phyloP scores from a whole-genome alignment of 1,284 basidiomycete species.

The Vanrija humicola region DNA sequence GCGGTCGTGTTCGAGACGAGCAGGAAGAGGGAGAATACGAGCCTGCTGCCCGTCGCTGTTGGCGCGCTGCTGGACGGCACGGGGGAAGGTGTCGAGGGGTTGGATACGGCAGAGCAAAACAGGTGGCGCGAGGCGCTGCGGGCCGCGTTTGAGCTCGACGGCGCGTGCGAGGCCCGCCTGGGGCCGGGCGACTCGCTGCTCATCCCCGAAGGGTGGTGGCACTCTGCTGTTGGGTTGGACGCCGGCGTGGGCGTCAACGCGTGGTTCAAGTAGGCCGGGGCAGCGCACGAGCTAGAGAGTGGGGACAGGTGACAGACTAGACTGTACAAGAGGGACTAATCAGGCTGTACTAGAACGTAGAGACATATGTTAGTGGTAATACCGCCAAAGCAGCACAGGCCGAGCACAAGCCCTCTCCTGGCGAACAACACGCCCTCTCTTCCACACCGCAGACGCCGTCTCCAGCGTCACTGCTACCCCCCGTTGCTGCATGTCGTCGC shows the following conservation, averaged over 20 bases:
- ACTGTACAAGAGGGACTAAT: too few relatives aligned
- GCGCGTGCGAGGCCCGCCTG: slow-evolving; percentile 30
- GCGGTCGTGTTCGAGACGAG: slow-evolving; percentile 18
- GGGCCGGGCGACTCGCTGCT: slow-evolving; percentile 36
- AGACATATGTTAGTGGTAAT: too few relatives aligned
- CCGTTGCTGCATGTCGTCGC: slow-evolving; percentile 7
- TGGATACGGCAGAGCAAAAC: neutral
- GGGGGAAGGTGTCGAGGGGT: neutral
- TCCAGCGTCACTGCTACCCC: too few relatives aligned
- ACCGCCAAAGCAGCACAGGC: too few relatives aligned
- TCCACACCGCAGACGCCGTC: too few relatives aligned
- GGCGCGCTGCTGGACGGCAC: neutral
- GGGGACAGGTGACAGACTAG: too few relatives aligned
- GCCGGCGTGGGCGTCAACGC: slow-evolving; percentile 36
- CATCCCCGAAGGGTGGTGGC: slow-evolving; percentile 46
- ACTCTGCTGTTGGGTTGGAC: slow-evolving; percentile 33
- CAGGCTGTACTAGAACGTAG: too few relatives aligned
- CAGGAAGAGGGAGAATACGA: slow-evolving; percentile 2
- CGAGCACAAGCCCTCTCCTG: too few relatives aligned
- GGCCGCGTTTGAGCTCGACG: slow-evolving; percentile 22
- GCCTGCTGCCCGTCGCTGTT: slow-evolving; percentile 4
- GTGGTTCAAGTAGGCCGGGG: slow-evolving; percentile 35
- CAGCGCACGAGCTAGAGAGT: too few relatives aligned
- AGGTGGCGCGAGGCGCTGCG: slow-evolving; percentile 12
- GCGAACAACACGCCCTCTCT: too few relatives aligned